phyloP scores from a whole-genome alignment of 768 basidiomycete genomes.

The Russula virescens region DNA sequence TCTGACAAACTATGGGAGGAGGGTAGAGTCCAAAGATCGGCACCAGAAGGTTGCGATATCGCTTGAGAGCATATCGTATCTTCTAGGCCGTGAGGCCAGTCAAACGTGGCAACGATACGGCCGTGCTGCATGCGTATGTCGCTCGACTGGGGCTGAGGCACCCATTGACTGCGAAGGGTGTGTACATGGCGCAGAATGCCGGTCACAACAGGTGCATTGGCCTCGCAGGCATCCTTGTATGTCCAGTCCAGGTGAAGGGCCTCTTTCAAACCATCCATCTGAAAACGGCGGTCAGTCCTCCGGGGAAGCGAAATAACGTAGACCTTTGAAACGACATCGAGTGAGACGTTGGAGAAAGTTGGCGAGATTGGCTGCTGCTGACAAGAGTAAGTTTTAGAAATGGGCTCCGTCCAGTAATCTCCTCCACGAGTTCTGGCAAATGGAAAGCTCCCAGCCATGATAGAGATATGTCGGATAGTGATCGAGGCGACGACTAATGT shows the following conservation, averaged over 20 bases:
- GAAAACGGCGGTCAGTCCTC: conserved; percentile 47
- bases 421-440: not conserved
- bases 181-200: conserved; percentile 42
- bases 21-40: conserved; percentile 25
- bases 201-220: conserved; percentile 36
- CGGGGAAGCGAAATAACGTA: conserved; percentile 57
- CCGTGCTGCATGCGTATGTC: conserved; percentile 13
- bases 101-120: conserved; percentile 11
- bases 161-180: conserved; percentile 29
- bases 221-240: conserved; percentile 45
- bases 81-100: conserved; percentile 26
- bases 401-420: not conserved
- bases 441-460: not conserved
- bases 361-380: not conserved
- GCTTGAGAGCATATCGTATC: conserved; percentile 7
- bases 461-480: conserved; percentile 2
- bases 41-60: conserved; percentile 16
- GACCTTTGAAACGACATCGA: conserved; percentile 40
- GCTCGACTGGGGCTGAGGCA: conserved; percentile 39
- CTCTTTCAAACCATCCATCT: conserved; percentile 52
- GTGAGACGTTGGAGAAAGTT: conserved; percentile 11
- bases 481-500: not conserved
- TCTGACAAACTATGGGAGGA: not conserved
- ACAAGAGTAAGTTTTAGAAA: not conserved
- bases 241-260: conserved; percentile 47